Evolutionary conservation across 805 yeast species (phyloP).

Genomic region (Komagataella pseudopastoris): DNA sequence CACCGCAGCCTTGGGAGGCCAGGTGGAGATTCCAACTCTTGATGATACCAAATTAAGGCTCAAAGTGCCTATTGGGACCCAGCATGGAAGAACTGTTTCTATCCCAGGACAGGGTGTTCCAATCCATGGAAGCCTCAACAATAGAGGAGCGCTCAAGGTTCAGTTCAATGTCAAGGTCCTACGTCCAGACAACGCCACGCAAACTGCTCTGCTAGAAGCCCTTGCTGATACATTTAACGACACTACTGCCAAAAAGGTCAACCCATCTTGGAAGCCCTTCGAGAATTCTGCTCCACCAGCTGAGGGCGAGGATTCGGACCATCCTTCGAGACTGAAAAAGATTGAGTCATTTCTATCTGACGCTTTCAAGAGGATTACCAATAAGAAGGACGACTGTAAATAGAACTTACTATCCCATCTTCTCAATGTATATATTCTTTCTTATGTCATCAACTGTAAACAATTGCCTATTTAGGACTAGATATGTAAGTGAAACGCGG

Average conservation of each 20-base stretch:
- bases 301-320: slow-evolving; percentile 11
- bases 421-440: not conserved
- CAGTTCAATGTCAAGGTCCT: slow-evolving; percentile 56
- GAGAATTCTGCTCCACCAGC: slow-evolving; percentile 9
- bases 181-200: slow-evolving; percentile 71
- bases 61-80: slow-evolving; percentile 77
- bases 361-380: slow-evolving; percentile 34
- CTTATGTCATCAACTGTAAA: not conserved
- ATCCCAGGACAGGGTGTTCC: slow-evolving; percentile 89
- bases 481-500: not conserved
- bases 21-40: slow-evolving; percentile 79
- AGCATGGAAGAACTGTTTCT: slow-evolving; percentile 55
- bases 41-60: slow-evolving; percentile 60
- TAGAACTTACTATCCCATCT: not conserved
- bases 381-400: slow-evolving; percentile 7
- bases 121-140: slow-evolving; percentile 19
- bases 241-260: slow-evolving; percentile 58
- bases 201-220: slow-evolving; percentile 83
- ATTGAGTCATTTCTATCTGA: slow-evolving; percentile 45
- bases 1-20: slow-evolving; percentile 94
- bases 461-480: not conserved
- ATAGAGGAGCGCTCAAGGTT: slow-evolving; percentile 75
- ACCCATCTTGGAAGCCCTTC: slow-evolving; percentile 29
- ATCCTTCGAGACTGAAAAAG: slow-evolving; percentile 37
- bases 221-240: slow-evolving; percentile 87